phyloP scores from a whole-genome alignment of 140 eudicot genomes.

The Anethum foeniculum region DNA sequence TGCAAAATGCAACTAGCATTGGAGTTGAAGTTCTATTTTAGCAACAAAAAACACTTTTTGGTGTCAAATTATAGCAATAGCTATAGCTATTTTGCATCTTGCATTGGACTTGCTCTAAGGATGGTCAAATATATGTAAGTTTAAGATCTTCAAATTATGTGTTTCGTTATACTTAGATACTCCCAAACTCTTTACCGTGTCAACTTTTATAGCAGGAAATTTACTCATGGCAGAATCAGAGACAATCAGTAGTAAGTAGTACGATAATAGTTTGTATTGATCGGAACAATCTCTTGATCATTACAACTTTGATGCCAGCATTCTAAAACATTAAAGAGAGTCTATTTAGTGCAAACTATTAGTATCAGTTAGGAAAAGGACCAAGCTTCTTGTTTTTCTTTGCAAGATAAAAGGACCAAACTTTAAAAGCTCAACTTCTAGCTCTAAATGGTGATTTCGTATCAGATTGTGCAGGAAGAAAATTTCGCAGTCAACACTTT shows the following conservation, averaged over 20 bases:
- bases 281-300: neutral
- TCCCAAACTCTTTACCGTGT: neutral
- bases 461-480: neutral
- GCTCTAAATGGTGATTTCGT: neutral
- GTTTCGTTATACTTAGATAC: neutral
- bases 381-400: neutral
- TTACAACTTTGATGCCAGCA: neutral
- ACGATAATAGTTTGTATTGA: neutral
- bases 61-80: no score
- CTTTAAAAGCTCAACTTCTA: neutral
- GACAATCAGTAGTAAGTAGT: neutral
- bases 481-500: neutral
- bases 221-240: neutral
- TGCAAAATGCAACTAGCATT: no score
- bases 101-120: no score
- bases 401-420: neutral
- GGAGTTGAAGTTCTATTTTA: no score
- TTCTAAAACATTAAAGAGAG: neutral
- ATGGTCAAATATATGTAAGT: neutral
- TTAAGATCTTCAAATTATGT: neutral
- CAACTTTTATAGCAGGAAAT: neutral
- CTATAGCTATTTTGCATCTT: no score
- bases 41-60: no score
- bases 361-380: neutral
- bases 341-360: neutral